phyloP scores from a whole-genome alignment of 257 asterid species.

The Dorcoceras hygrometricum region DNA sequence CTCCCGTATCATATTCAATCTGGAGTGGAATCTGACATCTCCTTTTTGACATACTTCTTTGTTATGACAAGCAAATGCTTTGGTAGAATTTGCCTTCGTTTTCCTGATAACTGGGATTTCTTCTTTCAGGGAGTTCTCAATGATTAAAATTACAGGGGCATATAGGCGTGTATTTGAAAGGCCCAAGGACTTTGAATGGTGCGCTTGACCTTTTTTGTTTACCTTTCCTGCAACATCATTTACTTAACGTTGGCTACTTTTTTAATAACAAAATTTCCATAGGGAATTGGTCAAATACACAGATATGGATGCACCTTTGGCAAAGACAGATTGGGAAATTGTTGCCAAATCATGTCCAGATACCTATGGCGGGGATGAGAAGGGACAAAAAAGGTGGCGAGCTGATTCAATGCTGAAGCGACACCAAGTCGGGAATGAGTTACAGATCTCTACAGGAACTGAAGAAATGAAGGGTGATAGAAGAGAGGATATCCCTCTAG shows the following conservation, averaged over 20 bases:
- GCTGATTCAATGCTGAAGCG: slow-evolving; percentile 25
- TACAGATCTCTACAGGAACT: slow-evolving; percentile 17
- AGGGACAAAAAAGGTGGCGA: slow-evolving; percentile 27
- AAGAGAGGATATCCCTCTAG: slow-evolving; percentile 27
- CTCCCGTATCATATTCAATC: too few species aligned
- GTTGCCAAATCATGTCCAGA: slow-evolving; percentile 45
- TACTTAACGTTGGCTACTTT: slow-evolving; percentile 15
- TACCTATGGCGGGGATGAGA: slow-evolving; percentile 28
- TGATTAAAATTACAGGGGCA: slow-evolving; percentile 81
- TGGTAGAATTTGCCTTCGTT: slow-evolving; percentile 15
- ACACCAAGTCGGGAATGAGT: slow-evolving; percentile 25
- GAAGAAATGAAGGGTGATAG: slow-evolving; percentile 23
- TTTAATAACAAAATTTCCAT: slow-evolving; percentile 16
- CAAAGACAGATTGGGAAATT: slow-evolving; percentile 75
- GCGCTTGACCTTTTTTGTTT: slow-evolving; percentile 25
- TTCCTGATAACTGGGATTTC: slow-evolving; percentile 15
- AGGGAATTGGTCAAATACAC: slow-evolving; percentile 80
- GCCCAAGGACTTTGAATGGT: slow-evolving; percentile 90
- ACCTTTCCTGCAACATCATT: slow-evolving; percentile 10
- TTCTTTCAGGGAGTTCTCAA: slow-evolving; percentile 76
- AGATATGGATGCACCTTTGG: slow-evolving; percentile 67
- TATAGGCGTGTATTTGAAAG: slow-evolving; percentile 86
- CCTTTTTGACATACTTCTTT: too few species aligned
- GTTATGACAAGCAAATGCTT: slow-evolving; percentile 4
- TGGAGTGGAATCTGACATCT: neutral